phyloP scores from a whole-genome alignment of 129 eudicot species.

The Lactuca saligna region DNA sequence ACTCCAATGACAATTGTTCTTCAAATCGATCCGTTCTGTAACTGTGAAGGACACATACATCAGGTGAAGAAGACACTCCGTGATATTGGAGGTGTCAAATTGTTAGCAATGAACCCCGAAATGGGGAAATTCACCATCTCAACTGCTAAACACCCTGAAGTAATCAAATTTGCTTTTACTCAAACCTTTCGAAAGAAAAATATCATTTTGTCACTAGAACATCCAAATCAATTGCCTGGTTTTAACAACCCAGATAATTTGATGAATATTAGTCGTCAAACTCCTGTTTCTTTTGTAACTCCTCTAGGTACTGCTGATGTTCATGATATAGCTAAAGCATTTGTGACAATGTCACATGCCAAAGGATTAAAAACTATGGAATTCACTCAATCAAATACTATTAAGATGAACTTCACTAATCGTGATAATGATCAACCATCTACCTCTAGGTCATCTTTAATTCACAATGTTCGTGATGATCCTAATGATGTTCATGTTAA shows the following conservation, averaged over 20 bases:
- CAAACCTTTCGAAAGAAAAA: background rate
- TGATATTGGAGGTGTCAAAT: constrained; percentile 14
- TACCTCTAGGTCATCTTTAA: background rate
- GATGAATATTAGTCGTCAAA: background rate
- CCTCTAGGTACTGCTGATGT: background rate
- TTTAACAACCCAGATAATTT: background rate
- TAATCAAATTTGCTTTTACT: background rate
- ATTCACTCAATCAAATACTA: constrained; percentile 2
- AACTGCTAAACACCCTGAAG: constrained; percentile 20
- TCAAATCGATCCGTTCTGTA: constrained; percentile 3
- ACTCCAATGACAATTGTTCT: constrained; percentile 11
- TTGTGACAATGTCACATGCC: background rate
- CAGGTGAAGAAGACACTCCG: constrained; percentile 12
- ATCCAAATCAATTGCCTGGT: background rate
- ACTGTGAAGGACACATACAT: background rate
- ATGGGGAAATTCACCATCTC: constrained; percentile 15
- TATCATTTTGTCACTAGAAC: background rate
- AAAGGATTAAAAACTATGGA: constrained; percentile 2
- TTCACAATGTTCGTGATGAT: background rate
- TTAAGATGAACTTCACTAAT: background rate
- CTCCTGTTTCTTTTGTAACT: background rate
- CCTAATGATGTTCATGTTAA: background rate
- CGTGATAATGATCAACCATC: constrained; percentile 5
- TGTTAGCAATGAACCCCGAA: constrained; percentile 15
- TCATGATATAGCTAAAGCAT: background rate